Conservation (phyloP, 2,329 filamentous ascomycete genomes). For the Fusarium abutilonis region DNA sequence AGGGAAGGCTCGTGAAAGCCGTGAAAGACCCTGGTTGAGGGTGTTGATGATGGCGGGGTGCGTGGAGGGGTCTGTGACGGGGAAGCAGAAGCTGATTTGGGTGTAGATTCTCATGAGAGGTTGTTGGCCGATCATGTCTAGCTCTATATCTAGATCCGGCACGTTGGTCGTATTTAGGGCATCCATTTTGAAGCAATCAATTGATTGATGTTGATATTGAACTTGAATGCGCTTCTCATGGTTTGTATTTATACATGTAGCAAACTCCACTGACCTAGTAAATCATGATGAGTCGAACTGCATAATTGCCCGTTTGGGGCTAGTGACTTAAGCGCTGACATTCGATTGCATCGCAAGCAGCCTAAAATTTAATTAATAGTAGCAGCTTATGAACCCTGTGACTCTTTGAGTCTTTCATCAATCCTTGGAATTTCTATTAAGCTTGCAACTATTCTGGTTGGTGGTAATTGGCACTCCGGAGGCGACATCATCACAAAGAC, state of each 20-base stretch:
- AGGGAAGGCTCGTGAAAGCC: conserved; percentile 54
- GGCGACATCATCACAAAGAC: not conserved
- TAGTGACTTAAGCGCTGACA: not conserved
- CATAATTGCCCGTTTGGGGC: not conserved
- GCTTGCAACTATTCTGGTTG: not conserved
- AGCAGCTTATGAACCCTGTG: too few relatives aligned
- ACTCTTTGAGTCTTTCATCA: too few relatives aligned
- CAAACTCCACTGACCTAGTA: not conserved
- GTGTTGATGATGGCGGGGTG: conserved; percentile 45
- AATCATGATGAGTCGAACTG: conserved; percentile 20
- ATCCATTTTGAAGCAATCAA: conserved; percentile 3
- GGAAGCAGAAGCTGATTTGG: conserved; percentile 56
- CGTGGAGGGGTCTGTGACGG: conserved; percentile 37
- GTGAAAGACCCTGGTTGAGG: conserved; percentile 51
- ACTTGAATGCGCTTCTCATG: not conserved
- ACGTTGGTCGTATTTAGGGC: not conserved
- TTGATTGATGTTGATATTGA: not conserved
- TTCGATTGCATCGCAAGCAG: not conserved
- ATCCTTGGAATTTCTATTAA: not conserved
- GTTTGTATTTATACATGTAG: conserved; percentile 2
- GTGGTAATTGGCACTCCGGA: not conserved
- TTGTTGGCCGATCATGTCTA: conserved; percentile 57
- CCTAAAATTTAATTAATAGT: not conserved
- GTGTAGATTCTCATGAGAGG: conserved; percentile 58
- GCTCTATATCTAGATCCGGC: conserved; percentile 35